Evolutionary conservation across 2,329 filamentous ascomycete species (phyloP).

Genomic region (Phialophora expanda): DNA sequence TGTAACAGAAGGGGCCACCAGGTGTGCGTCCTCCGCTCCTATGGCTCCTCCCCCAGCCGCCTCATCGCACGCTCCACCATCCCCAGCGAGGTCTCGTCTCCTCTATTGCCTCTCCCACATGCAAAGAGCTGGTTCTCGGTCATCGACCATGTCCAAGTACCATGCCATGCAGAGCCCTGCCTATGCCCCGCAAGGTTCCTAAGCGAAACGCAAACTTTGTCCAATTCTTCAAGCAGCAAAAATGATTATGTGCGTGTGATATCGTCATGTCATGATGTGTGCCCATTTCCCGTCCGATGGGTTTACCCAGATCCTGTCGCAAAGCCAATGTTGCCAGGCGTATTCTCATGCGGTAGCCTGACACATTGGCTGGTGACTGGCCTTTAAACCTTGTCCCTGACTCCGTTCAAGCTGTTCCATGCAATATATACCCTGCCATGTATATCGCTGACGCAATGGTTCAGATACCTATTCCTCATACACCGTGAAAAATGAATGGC

Average conservation of each 20-base stretch:
- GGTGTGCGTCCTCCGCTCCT: not conserved
- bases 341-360: not conserved
- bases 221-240: not conserved
- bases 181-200: not conserved
- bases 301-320: not conserved
- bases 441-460: conserved; percentile 10
- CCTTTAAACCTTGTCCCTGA: not conserved
- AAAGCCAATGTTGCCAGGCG: not conserved
- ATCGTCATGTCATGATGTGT: conserved; percentile 21
- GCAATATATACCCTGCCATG: conserved; percentile 10
- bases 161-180: not conserved
- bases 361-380: not conserved
- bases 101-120: not conserved
- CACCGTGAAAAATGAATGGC: conserved; percentile 7
- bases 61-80: not conserved
- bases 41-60: not conserved
- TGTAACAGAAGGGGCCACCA: conserved; percentile 11
- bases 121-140: too few species aligned
- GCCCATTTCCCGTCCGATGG: not conserved
- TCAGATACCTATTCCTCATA: conserved; percentile 8
- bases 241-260: conserved; percentile 24
- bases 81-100: not conserved
- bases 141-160: too few species aligned
- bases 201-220: not conserved
- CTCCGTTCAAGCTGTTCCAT: conserved; percentile 1